Conservation (phyloP, 208 protist genomes). For the Wallacemonas rigidus region DNA sequence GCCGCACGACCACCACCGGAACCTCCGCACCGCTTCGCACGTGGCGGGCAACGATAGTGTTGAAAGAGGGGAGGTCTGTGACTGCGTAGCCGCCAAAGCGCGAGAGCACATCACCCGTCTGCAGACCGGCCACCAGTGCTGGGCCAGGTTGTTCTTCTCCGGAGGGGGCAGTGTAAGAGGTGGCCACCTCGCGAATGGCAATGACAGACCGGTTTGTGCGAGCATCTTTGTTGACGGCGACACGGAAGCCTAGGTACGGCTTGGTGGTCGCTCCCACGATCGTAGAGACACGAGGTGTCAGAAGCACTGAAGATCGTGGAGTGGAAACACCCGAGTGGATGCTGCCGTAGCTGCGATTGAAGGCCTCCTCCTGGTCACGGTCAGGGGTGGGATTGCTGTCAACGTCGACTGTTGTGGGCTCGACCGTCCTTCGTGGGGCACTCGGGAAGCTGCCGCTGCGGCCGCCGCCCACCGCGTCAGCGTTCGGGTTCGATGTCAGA, state of each 20-base stretch:
- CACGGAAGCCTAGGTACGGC: constrained; percentile 79
- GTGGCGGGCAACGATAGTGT: constrained; percentile 77
- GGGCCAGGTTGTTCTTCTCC: constrained; percentile 48
- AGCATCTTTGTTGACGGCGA: constrained; percentile 39
- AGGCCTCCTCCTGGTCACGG: neutral
- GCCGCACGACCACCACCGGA: constrained; percentile 57
- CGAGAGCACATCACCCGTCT: constrained; percentile 64
- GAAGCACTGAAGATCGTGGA: constrained; percentile 28
- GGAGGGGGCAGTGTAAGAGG: constrained; percentile 42
- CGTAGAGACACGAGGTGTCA: constrained; percentile 30
- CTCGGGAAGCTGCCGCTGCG: constrained; percentile 1
- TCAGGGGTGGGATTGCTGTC: neutral
- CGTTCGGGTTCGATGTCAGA: neutral
- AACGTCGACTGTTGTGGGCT: neutral
- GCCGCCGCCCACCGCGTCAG: neutral
- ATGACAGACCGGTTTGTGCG: constrained; percentile 28
- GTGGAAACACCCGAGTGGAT: constrained; percentile 28
- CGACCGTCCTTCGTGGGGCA: neutral
- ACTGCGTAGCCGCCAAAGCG: constrained; percentile 86
- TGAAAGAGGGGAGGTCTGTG: constrained; percentile 85
- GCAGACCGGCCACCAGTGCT: constrained; percentile 58
- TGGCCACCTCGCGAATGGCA: constrained; percentile 53
- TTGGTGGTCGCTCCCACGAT: constrained; percentile 23
- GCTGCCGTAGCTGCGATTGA: constrained; percentile 22
- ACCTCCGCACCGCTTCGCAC: constrained; percentile 47